These are phyloP conservation scores for Elsinoe ampelina DNA, from an alignment of 2,329 filamentous ascomycete species.

Conservation along the genomic window DNA sequence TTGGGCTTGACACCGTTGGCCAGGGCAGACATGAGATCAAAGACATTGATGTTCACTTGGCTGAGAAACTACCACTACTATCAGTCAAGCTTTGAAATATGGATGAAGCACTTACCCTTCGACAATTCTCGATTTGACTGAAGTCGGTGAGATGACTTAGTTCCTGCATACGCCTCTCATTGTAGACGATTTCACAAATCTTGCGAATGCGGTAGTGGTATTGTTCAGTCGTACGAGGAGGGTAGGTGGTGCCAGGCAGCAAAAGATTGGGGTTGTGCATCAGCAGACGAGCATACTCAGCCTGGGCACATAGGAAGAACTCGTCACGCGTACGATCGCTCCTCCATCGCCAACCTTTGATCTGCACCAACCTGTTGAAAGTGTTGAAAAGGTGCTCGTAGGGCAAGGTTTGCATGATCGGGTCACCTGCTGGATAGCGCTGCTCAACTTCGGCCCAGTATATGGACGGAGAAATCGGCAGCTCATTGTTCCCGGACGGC, in stretches of 20 bases:
- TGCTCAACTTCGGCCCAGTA: background rate
- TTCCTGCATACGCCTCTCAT: background rate
- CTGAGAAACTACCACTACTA: conserved; percentile 14
- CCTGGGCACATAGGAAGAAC: background rate
- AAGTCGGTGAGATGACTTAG: background rate
- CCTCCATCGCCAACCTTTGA: background rate
- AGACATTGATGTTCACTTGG: conserved; percentile 16
- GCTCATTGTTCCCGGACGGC: background rate
- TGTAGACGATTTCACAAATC: background rate
- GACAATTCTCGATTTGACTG: background rate
- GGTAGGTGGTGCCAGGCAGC: background rate
- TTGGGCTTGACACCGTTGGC: background rate
- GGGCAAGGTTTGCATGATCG: background rate
- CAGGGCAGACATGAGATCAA: conserved; percentile 15
- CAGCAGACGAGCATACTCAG: background rate
- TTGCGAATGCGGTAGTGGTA: background rate
- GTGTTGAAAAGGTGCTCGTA: background rate
- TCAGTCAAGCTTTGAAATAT: background rate
- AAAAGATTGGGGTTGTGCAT: background rate
- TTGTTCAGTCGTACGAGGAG: background rate
- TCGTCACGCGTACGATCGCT: background rate
- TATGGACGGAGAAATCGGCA: background rate
- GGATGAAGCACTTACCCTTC: background rate
- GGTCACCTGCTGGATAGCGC: background rate
- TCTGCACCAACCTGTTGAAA: background rate